A percentile compares a stretch with the other conserved stretches of the same genome.
These are phyloP conservation scores for Cryptosporidium ryanae DNA, from an alignment of 169 alveolate genomes.

Conservation along the genomic window DNA sequence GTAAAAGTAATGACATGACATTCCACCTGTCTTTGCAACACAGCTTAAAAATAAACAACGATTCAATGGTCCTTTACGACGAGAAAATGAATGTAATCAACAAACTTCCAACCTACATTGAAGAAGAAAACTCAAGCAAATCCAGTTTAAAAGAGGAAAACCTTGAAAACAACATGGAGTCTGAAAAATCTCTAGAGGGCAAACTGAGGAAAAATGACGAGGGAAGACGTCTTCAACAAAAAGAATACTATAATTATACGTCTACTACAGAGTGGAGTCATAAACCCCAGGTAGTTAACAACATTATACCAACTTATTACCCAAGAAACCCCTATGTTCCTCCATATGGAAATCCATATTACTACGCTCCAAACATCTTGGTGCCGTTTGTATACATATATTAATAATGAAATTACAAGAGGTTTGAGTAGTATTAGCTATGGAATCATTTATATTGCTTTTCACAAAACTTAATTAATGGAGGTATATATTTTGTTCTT, in stretches of 20 bases:
- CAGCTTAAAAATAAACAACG: constrained; percentile 40
- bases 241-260: constrained; percentile 66
- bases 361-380: constrained; percentile 63
- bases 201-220: constrained; percentile 31
- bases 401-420: background rate
- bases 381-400: constrained; percentile 70
- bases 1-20: constrained; percentile 21
- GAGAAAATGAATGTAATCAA: constrained; percentile 18
- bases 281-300: constrained; percentile 49
- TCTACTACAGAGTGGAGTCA: constrained; percentile 67
- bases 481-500: background rate
- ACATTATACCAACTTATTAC: constrained; percentile 64
- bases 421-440: too few relatives aligned
- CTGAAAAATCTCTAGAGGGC: constrained; percentile 1
- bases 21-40: constrained; percentile 42
- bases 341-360: constrained; percentile 74
- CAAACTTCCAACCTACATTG: constrained; percentile 20
- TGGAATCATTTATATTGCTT: background rate
- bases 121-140: background rate
- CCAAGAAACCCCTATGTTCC: constrained; percentile 73
- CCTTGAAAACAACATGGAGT: background rate
- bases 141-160: background rate
- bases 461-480: background rate
- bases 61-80: constrained; percentile 17
- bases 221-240: constrained; percentile 15